Base-by-base conservation (phyloP, 2,329 filamentous ascomycete species). In the Colletotrichum eremochloae region DNA sequence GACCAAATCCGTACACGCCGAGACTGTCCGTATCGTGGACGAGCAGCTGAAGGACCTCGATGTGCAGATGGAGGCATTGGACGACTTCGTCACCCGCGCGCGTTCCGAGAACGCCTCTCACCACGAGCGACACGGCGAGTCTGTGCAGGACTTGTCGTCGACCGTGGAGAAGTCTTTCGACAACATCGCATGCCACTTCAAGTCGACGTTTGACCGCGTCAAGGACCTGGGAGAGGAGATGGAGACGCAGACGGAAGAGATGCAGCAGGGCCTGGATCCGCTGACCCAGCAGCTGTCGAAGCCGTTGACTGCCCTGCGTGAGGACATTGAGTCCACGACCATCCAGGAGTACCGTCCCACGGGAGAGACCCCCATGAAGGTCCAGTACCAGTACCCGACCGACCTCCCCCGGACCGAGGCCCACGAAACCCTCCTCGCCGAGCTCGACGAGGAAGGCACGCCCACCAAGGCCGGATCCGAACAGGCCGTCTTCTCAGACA, bases 21-120 rank as follows among this genome's bases (percentile, higher is more conserved):
- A 97, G 82, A 98, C 96, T 0, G 90, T 97, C 40, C 92, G 92
- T 8, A 96, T 97, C 70, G 95, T 98, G 15, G 93, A 96, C 78
- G 92, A 93, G 69, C 96, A 99, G 82, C 93, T 97, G 84, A 88
- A 89, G 68, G 94, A 97, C 76, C 92, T 99, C 79, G 92, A 93
- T 73, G 88, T 87, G n/a, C 94, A 98, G 81, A 95, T 99, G 89
- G 90, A 91, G 68, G 93, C 94, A 1, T 88, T 99, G 9, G 96
- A 98, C 77, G 94, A 96, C 75, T 97, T 98, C 77, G 94, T 98
- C 50, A 88, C 92, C 42, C 91, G 93, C 42, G 95, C 97, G 62
- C 90, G 92, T 72, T 89, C 89, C 1, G 93, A 97, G 77, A 98
- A 97, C 80, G 90, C 92, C 40, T 86, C 86, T 24, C 94, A 97